A percentile compares a stretch with the other conserved stretches of the same genome.
Evolutionary conservation across 352 stramenopile genomes (phyloP).

Genomic region (Phytopythium ostracodes): DNA sequence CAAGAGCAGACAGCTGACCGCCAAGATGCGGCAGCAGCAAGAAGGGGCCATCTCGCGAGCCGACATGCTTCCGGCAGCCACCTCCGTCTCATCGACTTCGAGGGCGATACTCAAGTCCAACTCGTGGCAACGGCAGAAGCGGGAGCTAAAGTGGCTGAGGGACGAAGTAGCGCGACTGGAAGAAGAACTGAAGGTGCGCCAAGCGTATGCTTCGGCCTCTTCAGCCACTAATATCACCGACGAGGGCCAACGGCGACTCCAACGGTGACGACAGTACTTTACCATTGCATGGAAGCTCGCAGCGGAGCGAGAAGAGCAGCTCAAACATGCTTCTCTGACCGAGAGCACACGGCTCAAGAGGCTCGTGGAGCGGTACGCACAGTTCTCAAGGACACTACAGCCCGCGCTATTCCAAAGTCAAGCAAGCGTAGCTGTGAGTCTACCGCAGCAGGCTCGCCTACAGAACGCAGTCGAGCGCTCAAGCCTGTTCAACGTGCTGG

Average conservation of each 20-base stretch:
- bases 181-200: not conserved
- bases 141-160: not conserved
- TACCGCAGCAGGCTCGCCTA: not conserved
- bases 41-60: too few species aligned
- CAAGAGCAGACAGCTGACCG: too few species aligned
- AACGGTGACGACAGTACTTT: not conserved
- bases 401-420: not conserved
- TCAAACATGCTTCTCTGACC: not conserved
- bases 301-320: constrained; percentile 9
- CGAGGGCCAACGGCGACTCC: not conserved
- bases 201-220: not conserved
- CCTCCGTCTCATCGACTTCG: too few species aligned
- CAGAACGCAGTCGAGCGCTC: not conserved
- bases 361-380: not conserved
- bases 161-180: constrained; percentile 2
- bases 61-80: too few species aligned
- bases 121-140: not conserved
- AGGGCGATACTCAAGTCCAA: not conserved
- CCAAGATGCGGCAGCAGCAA: too few species aligned
- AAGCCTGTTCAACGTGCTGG: constrained; percentile 2
- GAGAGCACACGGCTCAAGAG: not conserved
- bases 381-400: not conserved
- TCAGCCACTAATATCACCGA: not conserved
- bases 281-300: not conserved
- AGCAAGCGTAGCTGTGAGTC: not conserved